phyloP scores from a whole-genome alignment of 1,284 basidiomycete species.

The Rhodotorula sp. region DNA sequence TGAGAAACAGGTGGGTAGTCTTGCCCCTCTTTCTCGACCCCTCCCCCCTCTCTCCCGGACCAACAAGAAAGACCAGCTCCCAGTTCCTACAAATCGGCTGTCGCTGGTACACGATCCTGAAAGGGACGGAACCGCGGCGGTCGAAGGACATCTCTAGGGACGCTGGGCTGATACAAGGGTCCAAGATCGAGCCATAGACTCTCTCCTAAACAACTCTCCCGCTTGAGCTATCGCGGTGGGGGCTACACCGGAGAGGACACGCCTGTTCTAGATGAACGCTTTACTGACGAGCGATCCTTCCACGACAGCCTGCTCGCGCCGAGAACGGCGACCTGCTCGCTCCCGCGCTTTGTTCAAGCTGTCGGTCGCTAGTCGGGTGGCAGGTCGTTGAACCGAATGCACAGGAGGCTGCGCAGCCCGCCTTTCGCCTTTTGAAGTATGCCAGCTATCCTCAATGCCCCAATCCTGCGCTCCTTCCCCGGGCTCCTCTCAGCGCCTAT shows the following conservation, averaged over 20 bases:
- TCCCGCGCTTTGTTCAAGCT: slow-evolving; percentile 60
- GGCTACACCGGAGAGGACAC: slow-evolving; percentile 82
- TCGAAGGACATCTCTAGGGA: slow-evolving; percentile 26
- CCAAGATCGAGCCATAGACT: slow-evolving; percentile 31
- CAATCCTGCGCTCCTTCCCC: not conserved
- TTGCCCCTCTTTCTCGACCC: slow-evolving; percentile 8
- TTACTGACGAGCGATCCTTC: slow-evolving; percentile 25
- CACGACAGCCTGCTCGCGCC: slow-evolving; percentile 47
- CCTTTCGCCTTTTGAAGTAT: slow-evolving; percentile 41
- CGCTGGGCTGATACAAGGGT: slow-evolving; percentile 44
- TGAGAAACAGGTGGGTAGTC: slow-evolving; percentile 61
- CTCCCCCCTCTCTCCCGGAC: slow-evolving; percentile 55
- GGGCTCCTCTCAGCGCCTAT: slow-evolving; percentile 30
- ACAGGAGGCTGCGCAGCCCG: slow-evolving; percentile 1
- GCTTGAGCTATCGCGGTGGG: slow-evolving; percentile 66
- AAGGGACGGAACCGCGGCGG: slow-evolving; percentile 45
- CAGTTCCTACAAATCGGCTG: slow-evolving; percentile 9
- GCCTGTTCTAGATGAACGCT: slow-evolving; percentile 15
- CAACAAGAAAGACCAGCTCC: slow-evolving; percentile 70
- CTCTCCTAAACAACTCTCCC: slow-evolving; percentile 69
- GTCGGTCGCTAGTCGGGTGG: slow-evolving; percentile 38
- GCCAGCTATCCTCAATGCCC: slow-evolving; percentile 35
- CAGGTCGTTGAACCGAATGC: slow-evolving; percentile 27
- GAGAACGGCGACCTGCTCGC: slow-evolving; percentile 59
- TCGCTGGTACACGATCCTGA: slow-evolving; percentile 43